Evolutionary conservation across 331 rosid genomes (phyloP), one percentile per base, ranked within the genome.

Genomic region (Quercus phellos): DNA sequence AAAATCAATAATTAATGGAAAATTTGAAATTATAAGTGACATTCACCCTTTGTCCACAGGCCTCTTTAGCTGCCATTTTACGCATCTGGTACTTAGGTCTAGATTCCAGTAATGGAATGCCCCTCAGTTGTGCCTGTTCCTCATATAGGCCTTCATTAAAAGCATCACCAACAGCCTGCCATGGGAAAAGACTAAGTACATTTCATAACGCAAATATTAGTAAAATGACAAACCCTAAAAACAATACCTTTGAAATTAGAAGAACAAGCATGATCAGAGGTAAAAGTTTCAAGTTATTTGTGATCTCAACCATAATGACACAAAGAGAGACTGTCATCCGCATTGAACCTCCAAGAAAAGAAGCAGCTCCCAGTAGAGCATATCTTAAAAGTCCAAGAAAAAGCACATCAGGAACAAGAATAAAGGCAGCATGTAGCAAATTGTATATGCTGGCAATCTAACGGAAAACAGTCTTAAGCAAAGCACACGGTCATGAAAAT

Each of bases 221-320:
- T 50, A 55, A 18, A 76, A 46, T 63, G 46, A 71, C 55, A n/a
- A 75, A 17, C 29, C 50, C 42, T 46, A 14, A 69, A 64, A 75
- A 58, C 75, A 81, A 73, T 87, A 94, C 98, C 98, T 94, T 94
- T 5, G 98, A 94, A 83, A 94, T 92, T 55, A 94, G 97, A 90
- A 94, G 97, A 80, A 94, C 97, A 75, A 94, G 97, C 98, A 92
- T 92, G 79, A 94, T 92, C 69, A 92, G 97, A 53, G 97, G 97
- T 69, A 94, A 81, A 51, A 94, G 82, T 75, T 90, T 85, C 72
- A 94, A 82, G 89, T 92, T 94, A 88, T 94, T 94, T 51, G 99
- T 88, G 84, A 94, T 92, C 84, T 94, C 99, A 85, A 94, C 99
- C 98, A 94, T 94, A 74, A 92, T 94, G 84, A 94, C 99, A 81